phyloP scores from a whole-genome alignment of 495 filamentous ascomycete genomes.

The Penicillium ucsense region DNA sequence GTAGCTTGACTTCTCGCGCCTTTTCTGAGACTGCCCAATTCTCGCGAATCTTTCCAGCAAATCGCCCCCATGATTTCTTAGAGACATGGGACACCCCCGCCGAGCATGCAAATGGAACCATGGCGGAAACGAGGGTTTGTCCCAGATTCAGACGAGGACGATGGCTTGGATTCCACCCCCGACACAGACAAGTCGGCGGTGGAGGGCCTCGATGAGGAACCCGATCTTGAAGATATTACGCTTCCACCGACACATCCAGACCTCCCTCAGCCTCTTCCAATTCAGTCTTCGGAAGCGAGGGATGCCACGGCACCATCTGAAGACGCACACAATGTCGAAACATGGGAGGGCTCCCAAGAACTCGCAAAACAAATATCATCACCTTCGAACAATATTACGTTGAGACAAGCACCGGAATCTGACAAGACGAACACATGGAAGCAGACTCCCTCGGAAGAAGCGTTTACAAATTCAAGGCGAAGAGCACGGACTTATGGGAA shows the following conservation, averaged over 20 bases:
- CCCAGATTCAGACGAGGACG: conserved; percentile 52
- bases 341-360: background rate
- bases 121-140: conserved; percentile 55
- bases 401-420: background rate
- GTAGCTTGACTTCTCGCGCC: background rate
- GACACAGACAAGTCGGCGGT: conserved; percentile 10
- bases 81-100: conserved; percentile 33
- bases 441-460: background rate
- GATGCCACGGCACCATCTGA: background rate
- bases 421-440: background rate
- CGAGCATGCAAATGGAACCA: conserved; percentile 45
- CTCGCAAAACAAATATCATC: background rate
- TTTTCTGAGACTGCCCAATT: background rate
- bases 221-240: conserved; percentile 13
- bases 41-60: background rate
- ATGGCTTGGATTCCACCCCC: conserved; percentile 33
- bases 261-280: background rate
- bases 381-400: background rate
- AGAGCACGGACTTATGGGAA: conserved; percentile 6
- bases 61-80: conserved; percentile 20
- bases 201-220: conserved; percentile 1
- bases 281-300: background rate
- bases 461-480: conserved; percentile 3
- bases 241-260: conserved; percentile 2
- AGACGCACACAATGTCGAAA: background rate